Base-by-base conservation (phyloP, 2,329 filamentous ascomycete genomes). In the Ophiosphaerella herpotricha region DNA sequence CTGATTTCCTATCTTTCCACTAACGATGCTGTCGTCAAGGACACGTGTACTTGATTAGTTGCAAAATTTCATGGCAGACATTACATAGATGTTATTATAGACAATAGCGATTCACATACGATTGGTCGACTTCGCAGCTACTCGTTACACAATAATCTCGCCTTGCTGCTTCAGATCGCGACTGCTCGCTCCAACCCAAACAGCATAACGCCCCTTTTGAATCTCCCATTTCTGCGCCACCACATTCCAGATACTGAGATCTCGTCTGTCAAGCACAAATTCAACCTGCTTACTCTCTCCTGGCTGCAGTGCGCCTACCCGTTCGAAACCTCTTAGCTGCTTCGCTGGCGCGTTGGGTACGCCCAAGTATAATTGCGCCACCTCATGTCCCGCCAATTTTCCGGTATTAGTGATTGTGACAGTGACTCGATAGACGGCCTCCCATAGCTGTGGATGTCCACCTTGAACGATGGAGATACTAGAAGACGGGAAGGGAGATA, bases 221-320 rank as follows among this genome's bases (percentile, higher is more conserved):
- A 73, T 18, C 33, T 90, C 82, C 91, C 92, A 97, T 75, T 96
- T 85, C 78, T 96, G 91, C 6, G 75, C 70, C 1, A 67, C 78
- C 0, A 83, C 77, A 60, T 96, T 89, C 92, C 92, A 97, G 74
- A 90, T 91, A 71, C 88, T 91, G 50, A 97, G 58, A 68, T 97
- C 92, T 43, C 90, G 84, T 29, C 91, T 82, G 7, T 85, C 90
- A 39, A 97, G 71, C 6, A 83, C 79, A 1, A 83, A 85, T 0
- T 73, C 78, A 73, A 93, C 93, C 2, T 79, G 81, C 7, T 75
- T 78, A 39, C 80, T 84, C 68, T 84, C 74, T 13, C 90, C 90
- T 1, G 89, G 82, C 1, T 82, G 78, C 52, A 97, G 83, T 1
- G 54, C 13, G 36, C 79, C 80, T 43, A 96, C 73, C 37, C 89